These are phyloP conservation scores for Nyssa sinensis DNA, from an alignment of 148 eudicot genomes.

Conservation along the genomic window DNA sequence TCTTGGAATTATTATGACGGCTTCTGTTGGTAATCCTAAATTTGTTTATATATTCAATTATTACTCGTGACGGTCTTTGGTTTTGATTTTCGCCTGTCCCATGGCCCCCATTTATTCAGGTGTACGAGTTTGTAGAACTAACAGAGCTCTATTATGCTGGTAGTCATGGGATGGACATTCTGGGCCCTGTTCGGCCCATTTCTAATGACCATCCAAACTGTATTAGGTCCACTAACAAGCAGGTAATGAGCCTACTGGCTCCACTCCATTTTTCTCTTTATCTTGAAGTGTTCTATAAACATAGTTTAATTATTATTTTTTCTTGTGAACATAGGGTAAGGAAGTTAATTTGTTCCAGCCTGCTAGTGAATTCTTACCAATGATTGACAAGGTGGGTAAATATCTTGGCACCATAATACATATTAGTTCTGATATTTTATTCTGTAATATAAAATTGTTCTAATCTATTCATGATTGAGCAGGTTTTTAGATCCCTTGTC, in stretches of 20 bases:
- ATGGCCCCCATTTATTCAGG: conserved; percentile 47
- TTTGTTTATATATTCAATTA: not conserved
- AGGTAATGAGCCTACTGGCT: conserved; percentile 39
- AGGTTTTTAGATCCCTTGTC: conserved; percentile 72
- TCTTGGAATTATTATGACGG: conserved; percentile 6
- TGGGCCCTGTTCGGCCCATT: conserved; percentile 62
- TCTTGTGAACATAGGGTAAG: conserved; percentile 53
- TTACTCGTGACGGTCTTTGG: not conserved
- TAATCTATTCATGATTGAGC: conserved; percentile 18
- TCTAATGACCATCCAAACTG: conserved; percentile 55
- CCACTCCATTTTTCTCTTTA: not conserved
- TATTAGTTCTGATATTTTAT: not conserved
- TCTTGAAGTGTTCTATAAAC: not conserved
- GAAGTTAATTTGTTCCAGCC: conserved; percentile 91
- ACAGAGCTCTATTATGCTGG: conserved; percentile 93
- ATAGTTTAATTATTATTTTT: conserved; percentile 9
- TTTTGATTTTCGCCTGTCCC: not conserved
- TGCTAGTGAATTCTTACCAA: conserved; percentile 81
- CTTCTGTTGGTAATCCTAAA: not conserved
- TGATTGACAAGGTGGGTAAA: conserved; percentile 79
- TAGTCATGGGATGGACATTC: conserved; percentile 98
- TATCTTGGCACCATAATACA: not conserved
- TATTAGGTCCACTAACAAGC: conserved; percentile 65
- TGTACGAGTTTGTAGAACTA: conserved; percentile 82
- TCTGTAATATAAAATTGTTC: not conserved